Conservation (phyloP, 768 basidiomycete species). For the Mycena pura region DNA sequence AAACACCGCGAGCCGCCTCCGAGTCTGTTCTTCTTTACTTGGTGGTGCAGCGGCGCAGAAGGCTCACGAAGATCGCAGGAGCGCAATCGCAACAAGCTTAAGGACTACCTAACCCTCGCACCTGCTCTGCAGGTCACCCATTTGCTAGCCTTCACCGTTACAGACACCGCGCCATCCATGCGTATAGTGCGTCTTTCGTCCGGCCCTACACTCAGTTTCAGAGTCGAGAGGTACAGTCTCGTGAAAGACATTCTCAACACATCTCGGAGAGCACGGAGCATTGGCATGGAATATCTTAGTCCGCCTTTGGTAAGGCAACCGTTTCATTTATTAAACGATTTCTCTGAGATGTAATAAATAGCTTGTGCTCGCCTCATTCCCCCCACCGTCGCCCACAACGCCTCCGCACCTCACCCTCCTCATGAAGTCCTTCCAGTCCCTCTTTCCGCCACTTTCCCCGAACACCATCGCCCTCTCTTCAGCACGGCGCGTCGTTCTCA, state of each 20-base stretch:
- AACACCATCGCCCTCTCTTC: slow-evolving; percentile 82
- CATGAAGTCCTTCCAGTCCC: slow-evolving; percentile 94
- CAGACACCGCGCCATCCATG: slow-evolving; percentile 83
- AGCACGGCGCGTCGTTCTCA: slow-evolving; percentile 91
- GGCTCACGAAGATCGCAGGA: slow-evolving; percentile 61
- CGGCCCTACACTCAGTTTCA: slow-evolving; percentile 93
- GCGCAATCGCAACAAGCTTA: slow-evolving; percentile 86
- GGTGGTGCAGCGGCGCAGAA: not conserved
- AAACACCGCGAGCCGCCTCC: slow-evolving; percentile 92
- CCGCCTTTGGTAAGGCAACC: slow-evolving; percentile 79
- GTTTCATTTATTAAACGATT: not conserved
- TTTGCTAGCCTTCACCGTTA: slow-evolving; percentile 89
- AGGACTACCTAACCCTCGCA: slow-evolving; percentile 93
- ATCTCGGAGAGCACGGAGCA: slow-evolving; percentile 70
- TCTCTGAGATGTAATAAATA: slow-evolving; percentile 36
- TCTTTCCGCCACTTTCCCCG: slow-evolving; percentile 93
- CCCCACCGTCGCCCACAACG: slow-evolving; percentile 71
- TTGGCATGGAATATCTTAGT: slow-evolving; percentile 89
- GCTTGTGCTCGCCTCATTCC: slow-evolving; percentile 94
- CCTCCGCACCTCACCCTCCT: slow-evolving; percentile 89
- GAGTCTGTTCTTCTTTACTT: slow-evolving; percentile 52
- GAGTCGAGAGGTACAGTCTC: slow-evolving; percentile 91
- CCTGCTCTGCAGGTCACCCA: slow-evolving; percentile 92
- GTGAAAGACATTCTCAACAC: slow-evolving; percentile 81
- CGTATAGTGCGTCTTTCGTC: slow-evolving; percentile 86